Evolutionary conservation across 139 green algal species (phyloP).

Genomic region (Mesostigma viride): DNA sequence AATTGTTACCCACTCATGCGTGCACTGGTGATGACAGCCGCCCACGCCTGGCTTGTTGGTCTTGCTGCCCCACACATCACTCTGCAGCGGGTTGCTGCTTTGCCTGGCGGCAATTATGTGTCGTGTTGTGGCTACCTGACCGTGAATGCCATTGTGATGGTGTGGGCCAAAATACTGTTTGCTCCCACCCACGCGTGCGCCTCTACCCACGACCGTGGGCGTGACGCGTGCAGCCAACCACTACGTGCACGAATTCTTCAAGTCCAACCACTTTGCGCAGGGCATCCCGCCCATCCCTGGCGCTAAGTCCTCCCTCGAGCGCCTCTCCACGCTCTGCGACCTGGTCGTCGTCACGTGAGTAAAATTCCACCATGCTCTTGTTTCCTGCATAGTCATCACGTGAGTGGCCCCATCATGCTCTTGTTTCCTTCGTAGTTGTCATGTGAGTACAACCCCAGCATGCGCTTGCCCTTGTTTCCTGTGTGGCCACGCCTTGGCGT

Average conservation of each 20-base stretch:
- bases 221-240: slow-evolving; percentile 57
- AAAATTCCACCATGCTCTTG: not conserved
- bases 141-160: too few relatives aligned
- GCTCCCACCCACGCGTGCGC: too few relatives aligned
- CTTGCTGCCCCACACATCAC: too few relatives aligned
- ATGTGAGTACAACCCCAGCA: not conserved
- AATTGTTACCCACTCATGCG: too few relatives aligned
- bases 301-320: slow-evolving; percentile 52
- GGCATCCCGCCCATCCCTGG: slow-evolving; percentile 82
- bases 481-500: not conserved
- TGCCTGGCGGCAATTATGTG: too few relatives aligned
- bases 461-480: not conserved
- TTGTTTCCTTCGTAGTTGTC: not conserved
- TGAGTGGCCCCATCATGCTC: not conserved
- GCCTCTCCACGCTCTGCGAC: slow-evolving; percentile 47
- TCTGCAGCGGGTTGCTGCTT: too few relatives aligned
- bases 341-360: slow-evolving; percentile 58
- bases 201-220: too few relatives aligned
- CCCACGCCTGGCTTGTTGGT: too few relatives aligned
- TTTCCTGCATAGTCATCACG: not conserved
- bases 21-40: too few relatives aligned
- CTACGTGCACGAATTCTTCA: slow-evolving; percentile 89
- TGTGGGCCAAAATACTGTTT: too few relatives aligned
- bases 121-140: too few relatives aligned
- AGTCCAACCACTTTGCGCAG: slow-evolving; percentile 68